Base-by-base conservation (phyloP, 2,329 filamentous ascomycete genomes). In the Colletotrichum acutatum region DNA sequence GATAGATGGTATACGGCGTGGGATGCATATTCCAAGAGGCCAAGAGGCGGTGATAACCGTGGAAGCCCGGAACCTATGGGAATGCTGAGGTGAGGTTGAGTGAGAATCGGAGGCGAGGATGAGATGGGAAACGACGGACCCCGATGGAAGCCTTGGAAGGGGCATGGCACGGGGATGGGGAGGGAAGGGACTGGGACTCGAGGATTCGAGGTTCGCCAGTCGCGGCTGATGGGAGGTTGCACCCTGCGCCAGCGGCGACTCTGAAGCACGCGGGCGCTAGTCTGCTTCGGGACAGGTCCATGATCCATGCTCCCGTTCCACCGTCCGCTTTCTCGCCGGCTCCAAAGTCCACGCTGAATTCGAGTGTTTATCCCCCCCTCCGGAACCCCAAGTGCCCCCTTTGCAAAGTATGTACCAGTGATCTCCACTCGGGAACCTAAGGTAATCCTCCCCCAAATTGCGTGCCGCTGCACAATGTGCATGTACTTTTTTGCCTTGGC, bases 241-340 rank as follows among this genome's bases (percentile, higher is more conserved):
- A 60, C 42, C 66, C 52, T 71, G 53, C 22, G 26, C 19, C 19
- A 26, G 68, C 61, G 30, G 62, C 66, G 67, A 57, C 37, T 56
- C 54, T 70, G 46, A 34, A 49, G 59, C 42, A 28, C n/a, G 4
- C 32, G 28, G 60, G 56, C 46, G 61, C 71, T 66, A 73, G 54
- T 60, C 61, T 34, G 59, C 52, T 72, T 70, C 24, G 66, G 64
- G 42, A 60, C 42, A 30, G 70, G 54, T 42, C 52, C 34, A 66
- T 72, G 42, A 72, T 65, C 71, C 66, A 66, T 73, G 56, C 49
- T 71, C 42, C 42, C 54, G 49, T 53, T 53, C 68, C 57, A n/a
- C 49, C 16, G 52, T 49, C 59, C n/a, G 61, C 49, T 52, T 30
- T n/a, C 26, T 52, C 28, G 30, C n/a, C n/a, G 42, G 19, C 42